Conservation (phyloP, 108 stramenopile species). For the Parietichytrium sp. region DNA sequence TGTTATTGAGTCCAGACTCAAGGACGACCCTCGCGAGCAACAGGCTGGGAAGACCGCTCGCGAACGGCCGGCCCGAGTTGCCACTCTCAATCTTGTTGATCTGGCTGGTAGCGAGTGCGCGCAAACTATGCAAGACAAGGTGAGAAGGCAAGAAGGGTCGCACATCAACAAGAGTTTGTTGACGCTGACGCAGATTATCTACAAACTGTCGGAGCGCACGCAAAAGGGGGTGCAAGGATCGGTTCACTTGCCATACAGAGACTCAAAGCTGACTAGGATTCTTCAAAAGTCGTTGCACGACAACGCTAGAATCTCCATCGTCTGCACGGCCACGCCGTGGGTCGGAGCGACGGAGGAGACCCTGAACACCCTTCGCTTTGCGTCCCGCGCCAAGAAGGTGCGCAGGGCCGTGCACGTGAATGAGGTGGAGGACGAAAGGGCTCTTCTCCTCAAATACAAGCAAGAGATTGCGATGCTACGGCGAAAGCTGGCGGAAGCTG, state of each 20-base stretch:
- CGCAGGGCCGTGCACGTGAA: slow-evolving; percentile 8
- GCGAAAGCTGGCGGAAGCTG: slow-evolving; percentile 14
- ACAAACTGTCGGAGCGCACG: slow-evolving; percentile 86
- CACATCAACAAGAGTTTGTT: slow-evolving; percentile 73
- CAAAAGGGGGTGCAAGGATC: slow-evolving; percentile 49
- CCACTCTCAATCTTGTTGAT: slow-evolving; percentile 34
- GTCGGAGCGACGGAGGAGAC: slow-evolving; percentile 88
- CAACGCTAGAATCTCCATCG: slow-evolving; percentile 87
- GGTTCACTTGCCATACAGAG: slow-evolving; percentile 40
- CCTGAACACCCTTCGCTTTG: slow-evolving; percentile 86
- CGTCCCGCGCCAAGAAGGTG: slow-evolving; percentile 67
- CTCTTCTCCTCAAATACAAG: slow-evolving; percentile 10
- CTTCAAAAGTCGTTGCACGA: slow-evolving; percentile 53
- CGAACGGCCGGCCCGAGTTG: not conserved
- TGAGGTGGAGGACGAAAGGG: slow-evolving; percentile 24
- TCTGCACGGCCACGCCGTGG: slow-evolving; percentile 85
- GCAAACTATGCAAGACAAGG: not conserved
- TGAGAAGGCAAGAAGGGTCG: slow-evolving; percentile 76
- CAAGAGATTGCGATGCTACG: slow-evolving; percentile 2
- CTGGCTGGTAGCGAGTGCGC: slow-evolving; percentile 34
- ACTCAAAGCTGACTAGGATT: slow-evolving; percentile 31
- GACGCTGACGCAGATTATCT: slow-evolving; percentile 80
- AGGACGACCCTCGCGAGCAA: not conserved
- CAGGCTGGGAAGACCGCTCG: not conserved
- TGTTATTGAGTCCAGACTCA: slow-evolving; percentile 31